Evolutionary conservation across 2,329 filamentous ascomycete genomes (phyloP).

Genomic region (Parafenestella ontariensis): DNA sequence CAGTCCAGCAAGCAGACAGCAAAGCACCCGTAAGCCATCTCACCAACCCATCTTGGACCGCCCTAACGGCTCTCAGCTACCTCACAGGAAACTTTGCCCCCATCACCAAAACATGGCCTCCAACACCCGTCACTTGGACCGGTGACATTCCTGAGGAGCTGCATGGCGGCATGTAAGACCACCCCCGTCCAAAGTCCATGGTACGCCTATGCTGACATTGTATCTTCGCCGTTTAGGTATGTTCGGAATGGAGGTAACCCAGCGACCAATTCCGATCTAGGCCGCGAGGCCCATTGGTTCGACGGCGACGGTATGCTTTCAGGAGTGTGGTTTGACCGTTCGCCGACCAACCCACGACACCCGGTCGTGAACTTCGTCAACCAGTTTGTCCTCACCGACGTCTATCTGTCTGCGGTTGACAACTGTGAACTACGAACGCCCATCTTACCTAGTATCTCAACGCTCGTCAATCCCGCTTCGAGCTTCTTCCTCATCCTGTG

Average conservation of each 20-base stretch:
- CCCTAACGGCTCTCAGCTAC: slow-evolving; percentile 53
- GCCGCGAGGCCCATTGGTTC: slow-evolving; percentile 74
- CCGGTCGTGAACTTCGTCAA: slow-evolving; percentile 72
- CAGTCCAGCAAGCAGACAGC: slow-evolving; percentile 22
- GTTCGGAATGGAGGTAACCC: slow-evolving; percentile 76
- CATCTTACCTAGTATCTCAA: slow-evolving; percentile 72
- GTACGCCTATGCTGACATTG: neutral
- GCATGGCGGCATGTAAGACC: slow-evolving; percentile 65
- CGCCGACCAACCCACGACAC: slow-evolving; percentile 41
- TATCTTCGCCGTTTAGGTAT: slow-evolving; percentile 39
- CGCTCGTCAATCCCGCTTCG: slow-evolving; percentile 66
- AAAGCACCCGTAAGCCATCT: slow-evolving; percentile 54
- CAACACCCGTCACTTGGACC: slow-evolving; percentile 64
- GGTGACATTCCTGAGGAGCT: slow-evolving; percentile 70
- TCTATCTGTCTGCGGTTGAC: slow-evolving; percentile 63
- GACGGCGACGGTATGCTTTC: slow-evolving; percentile 78
- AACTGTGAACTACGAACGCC: slow-evolving; percentile 60
- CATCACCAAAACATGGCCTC: slow-evolving; percentile 61
- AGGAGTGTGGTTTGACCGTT: slow-evolving; percentile 66
- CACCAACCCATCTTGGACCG: neutral
- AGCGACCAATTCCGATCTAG: slow-evolving; percentile 65
- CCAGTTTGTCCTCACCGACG: slow-evolving; percentile 72
- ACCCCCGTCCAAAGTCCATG: neutral
- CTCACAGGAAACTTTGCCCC: slow-evolving; percentile 75
- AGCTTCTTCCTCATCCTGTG: slow-evolving; percentile 59